Evolutionary conservation across 805 yeast genomes (phyloP).

Genomic region (Allodekkera sacchari): DNA sequence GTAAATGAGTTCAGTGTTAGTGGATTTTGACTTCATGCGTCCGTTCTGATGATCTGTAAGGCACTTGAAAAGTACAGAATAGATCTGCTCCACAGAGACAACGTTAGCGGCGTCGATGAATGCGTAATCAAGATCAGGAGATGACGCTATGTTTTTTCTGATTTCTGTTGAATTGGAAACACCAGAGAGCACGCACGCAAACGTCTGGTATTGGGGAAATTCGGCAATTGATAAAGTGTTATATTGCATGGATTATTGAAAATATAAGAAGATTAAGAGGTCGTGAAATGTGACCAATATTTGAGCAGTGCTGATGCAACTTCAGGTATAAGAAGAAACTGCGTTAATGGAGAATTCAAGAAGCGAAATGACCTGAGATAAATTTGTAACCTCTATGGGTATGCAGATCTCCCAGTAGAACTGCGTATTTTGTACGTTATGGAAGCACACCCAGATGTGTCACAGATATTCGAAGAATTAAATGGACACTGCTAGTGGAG

Average conservation of each 20-base stretch:
- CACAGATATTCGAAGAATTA: no score
- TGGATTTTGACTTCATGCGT: conserved; percentile 49
- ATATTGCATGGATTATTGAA: conserved; percentile 7
- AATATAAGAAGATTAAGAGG: no score
- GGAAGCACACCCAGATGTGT: no score
- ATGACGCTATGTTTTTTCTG: conserved; percentile 31
- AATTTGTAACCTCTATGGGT: no score
- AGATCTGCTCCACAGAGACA: conserved; percentile 53
- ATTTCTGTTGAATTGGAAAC: conserved; percentile 39
- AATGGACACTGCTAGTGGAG: no score
- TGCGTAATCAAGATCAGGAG: conserved; percentile 44
- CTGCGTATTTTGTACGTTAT: no score
- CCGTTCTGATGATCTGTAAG: conserved; percentile 40
- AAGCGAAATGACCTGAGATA: no score
- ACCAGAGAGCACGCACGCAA: conserved; percentile 31
- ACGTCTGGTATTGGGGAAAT: conserved; percentile 12
- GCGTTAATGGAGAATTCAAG: no score
- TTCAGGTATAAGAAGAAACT: no score
- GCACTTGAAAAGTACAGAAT: conserved; percentile 53
- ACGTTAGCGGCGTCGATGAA: conserved; percentile 55
- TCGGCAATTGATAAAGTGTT: conserved; percentile 11
- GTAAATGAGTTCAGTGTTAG: conserved; percentile 67
- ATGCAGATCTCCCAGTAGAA: no score
- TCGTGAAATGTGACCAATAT: no score
- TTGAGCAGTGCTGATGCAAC: no score